Conservation (phyloP, 202 grass and related monocot genomes). For the Schoenoplectus tabernaemontani region DNA sequence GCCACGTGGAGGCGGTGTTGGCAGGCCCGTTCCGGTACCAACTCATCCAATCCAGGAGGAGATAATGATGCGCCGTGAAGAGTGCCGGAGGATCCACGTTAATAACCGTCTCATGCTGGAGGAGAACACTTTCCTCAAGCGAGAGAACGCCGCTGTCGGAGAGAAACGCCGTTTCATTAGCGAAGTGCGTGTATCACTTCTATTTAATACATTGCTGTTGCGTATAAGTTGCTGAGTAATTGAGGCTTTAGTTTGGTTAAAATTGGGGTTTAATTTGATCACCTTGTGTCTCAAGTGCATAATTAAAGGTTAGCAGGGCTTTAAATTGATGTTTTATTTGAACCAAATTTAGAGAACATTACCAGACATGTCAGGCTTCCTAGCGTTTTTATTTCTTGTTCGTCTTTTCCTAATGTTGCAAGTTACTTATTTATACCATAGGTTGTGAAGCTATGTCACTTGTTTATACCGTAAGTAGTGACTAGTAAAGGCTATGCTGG, state of each 20-base stretch:
- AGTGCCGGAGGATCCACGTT: slow-evolving; percentile 51
- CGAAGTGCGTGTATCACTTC: slow-evolving; percentile 24
- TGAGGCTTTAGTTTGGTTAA: not conserved
- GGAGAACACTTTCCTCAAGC: slow-evolving; percentile 52
- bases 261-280: not conserved
- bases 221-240: not conserved
- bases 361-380: not conserved
- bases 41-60: slow-evolving; percentile 45
- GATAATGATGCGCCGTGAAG: slow-evolving; percentile 35
- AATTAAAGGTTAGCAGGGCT: not conserved
- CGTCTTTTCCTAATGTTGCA: not conserved
- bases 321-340: not conserved
- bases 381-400: not conserved
- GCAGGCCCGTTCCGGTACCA: slow-evolving; percentile 12
- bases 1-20: slow-evolving; percentile 3
- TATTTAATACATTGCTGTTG: not conserved
- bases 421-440: too few relatives aligned
- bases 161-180: slow-evolving; percentile 44
- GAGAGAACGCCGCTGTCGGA: slow-evolving; percentile 32
- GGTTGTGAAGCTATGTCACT: not conserved
- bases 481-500: not conserved
- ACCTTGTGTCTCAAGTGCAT: not conserved
- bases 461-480: not conserved
- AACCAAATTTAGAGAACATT: not conserved
- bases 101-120: slow-evolving; percentile 53